Evolutionary conservation across 257 asterid species (phyloP), one percentile per base, ranked within the genome.

Genomic region (Solanum bulbocastanum): DNA sequence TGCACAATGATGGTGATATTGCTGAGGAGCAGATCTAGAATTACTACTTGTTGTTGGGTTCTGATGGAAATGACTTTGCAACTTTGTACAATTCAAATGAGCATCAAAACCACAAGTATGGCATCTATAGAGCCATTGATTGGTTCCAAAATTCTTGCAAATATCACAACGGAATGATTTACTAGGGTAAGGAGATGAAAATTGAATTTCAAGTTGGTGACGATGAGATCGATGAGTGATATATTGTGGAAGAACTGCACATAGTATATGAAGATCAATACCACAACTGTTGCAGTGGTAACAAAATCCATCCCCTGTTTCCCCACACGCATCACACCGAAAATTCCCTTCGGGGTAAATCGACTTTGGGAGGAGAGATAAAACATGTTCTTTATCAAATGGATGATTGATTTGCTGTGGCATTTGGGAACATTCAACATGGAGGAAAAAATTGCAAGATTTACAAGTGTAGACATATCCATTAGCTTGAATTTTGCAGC

Each of bases 51-150:
- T 79, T 58, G 40, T 62, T 40, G 81, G 90, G 32, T 32, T 10
- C 3, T 81, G 84, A 37, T 40, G 44, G 10, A 62, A 6, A 32
- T 37, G 39, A 42, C 25, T 22, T 9, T 86, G 87, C 69, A 52
- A 86, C 12, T 82, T 89, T 10, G 91, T 91, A 56, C 98, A 95
- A 65, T 88, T 86, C 92, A 95, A 83, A 86, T 95, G 97, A 23
- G 92, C 94, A 72, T 93, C 94, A 68, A 94, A 95, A 23, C 90
- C 92, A 85, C 97, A 95, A 3, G 62, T 14, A 3, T 11, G 58
- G 62, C 97, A 94, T 75, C 95, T 75, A 72, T 95, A 95, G 20
- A 95, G 92, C 96, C 98, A 94, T 49, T 91, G 93, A 12, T 87
- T 82, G 1, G 87, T 75, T 8, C 94, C 95, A 15, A 6, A 22